phyloP scores from a whole-genome alignment of 768 basidiomycete species.

The Lactarius hatsudake region DNA sequence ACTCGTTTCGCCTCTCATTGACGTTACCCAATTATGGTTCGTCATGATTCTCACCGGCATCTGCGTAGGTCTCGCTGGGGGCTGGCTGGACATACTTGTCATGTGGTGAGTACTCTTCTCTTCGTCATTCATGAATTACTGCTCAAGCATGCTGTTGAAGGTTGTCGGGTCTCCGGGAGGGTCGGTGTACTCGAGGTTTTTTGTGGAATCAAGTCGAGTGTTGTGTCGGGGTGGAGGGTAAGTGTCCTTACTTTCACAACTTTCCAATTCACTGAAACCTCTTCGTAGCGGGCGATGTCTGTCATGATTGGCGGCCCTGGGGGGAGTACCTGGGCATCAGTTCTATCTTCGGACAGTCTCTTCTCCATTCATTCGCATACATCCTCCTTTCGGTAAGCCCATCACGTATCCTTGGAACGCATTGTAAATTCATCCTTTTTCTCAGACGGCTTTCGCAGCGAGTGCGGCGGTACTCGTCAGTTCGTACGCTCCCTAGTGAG shows the following conservation, averaged over 20 bases:
- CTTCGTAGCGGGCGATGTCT: constrained; percentile 58
- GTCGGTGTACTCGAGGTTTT: constrained; percentile 63
- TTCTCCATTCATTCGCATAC: constrained; percentile 65
- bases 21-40: constrained; percentile 62
- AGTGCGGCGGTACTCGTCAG: constrained; percentile 63
- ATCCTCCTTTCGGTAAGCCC: constrained; percentile 57
- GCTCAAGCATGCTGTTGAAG: constrained; percentile 34
- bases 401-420: background rate
- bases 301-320: constrained; percentile 68
- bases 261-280: constrained; percentile 12
- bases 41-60: constrained; percentile 65
- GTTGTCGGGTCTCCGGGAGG: constrained; percentile 68
- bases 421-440: background rate
- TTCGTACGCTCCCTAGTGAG: constrained; percentile 70
- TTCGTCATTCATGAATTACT: background rate
- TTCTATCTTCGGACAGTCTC: constrained; percentile 56
- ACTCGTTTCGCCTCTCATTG: constrained; percentile 50
- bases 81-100: constrained; percentile 70
- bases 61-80: constrained; percentile 65
- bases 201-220: constrained; percentile 72
- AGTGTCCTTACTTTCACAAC: constrained; percentile 29
- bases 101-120: constrained; percentile 51
- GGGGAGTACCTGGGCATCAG: constrained; percentile 53
- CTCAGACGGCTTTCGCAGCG: constrained; percentile 57
- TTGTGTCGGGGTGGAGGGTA: constrained; percentile 60